These are phyloP conservation scores for Leishmania lainsoni DNA, from an alignment of 208 protist genomes.

Conservation along the genomic window DNA sequence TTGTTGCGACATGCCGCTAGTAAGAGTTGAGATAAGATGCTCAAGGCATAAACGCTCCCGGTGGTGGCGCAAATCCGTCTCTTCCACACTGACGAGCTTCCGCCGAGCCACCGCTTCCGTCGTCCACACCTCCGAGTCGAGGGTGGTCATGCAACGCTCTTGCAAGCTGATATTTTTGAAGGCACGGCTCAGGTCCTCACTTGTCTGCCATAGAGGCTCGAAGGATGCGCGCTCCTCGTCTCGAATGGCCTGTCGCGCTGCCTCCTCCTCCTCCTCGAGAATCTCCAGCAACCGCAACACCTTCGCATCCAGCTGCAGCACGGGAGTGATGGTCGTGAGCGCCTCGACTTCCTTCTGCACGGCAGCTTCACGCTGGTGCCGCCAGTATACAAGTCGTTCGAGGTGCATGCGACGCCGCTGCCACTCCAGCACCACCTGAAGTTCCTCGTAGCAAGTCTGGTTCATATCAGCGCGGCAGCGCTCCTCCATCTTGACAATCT, in stretches of 20 bases:
- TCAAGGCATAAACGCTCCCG: neutral
- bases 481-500: conserved; percentile 45
- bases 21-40: neutral
- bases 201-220: conserved; percentile 1
- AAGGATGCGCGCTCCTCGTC: conserved; percentile 20
- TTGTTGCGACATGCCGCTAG: neutral
- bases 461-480: conserved; percentile 40
- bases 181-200: neutral
- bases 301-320: conserved; percentile 18
- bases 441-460: conserved; percentile 40
- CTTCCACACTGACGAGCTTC: neutral
- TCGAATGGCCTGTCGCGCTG: conserved; percentile 17
- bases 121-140: conserved; percentile 2
- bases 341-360: conserved; percentile 36
- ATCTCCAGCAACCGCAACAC: conserved; percentile 27
- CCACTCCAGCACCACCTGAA: conserved; percentile 51
- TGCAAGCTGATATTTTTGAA: neutral
- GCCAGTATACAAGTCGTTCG: conserved; percentile 80
- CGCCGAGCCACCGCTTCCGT: conserved; percentile 15
- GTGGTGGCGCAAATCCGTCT: conserved; percentile 2
- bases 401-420: conserved; percentile 77
- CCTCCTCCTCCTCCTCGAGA: conserved; percentile 43
- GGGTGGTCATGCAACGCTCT: neutral
- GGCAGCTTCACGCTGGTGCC: conserved; percentile 39
- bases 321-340: conserved; percentile 27